phyloP scores from a whole-genome alignment of 2,329 filamentous ascomycete species.

The Epichloe brachyelytri region DNA sequence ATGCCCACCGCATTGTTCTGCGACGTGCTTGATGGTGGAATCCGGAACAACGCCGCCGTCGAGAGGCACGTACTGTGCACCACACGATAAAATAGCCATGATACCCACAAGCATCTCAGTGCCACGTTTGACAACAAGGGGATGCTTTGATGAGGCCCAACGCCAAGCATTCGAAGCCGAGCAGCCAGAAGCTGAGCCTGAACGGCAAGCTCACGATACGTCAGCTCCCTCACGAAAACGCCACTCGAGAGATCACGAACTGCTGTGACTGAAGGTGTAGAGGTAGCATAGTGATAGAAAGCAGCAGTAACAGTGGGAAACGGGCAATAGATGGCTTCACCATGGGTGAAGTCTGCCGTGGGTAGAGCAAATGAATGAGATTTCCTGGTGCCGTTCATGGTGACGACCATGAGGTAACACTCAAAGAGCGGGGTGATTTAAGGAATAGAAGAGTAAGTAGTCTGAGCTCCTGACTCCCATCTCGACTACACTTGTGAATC shows the following conservation, averaged over 20 bases:
- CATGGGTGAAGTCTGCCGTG: constrained; percentile 6
- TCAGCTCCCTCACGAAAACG: constrained; percentile 19
- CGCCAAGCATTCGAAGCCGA: constrained; percentile 24
- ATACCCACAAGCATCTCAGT: constrained; percentile 46
- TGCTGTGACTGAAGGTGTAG: constrained; percentile 24
- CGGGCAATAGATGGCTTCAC: constrained; percentile 13
- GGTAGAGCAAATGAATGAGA: constrained; percentile 2
- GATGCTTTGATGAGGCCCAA: constrained; percentile 32
- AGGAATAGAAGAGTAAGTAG: constrained; percentile 1
- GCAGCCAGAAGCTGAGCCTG: constrained; percentile 29
- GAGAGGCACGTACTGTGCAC: constrained; percentile 46
- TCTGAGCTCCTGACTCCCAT: constrained; percentile 1
- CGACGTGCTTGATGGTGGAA: constrained; percentile 33
- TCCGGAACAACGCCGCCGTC: constrained; percentile 41
- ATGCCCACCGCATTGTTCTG: constrained; percentile 30
- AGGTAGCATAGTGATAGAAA: constrained; percentile 25
- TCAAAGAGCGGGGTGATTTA: not conserved
- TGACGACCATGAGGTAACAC: constrained; percentile 3
- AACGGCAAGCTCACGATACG: constrained; percentile 31
- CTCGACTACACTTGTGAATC: constrained; percentile 1
- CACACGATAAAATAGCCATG: constrained; percentile 40
- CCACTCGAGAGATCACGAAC: constrained; percentile 23
- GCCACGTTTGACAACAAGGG: constrained; percentile 42
- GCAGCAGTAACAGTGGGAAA: constrained; percentile 27
- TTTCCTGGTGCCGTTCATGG: constrained; percentile 7